Percentiles rank a stretch among this genome's conserved stretches.
phyloP scores from a whole-genome alignment of 768 basidiomycete species.

The Suillus discolor region DNA sequence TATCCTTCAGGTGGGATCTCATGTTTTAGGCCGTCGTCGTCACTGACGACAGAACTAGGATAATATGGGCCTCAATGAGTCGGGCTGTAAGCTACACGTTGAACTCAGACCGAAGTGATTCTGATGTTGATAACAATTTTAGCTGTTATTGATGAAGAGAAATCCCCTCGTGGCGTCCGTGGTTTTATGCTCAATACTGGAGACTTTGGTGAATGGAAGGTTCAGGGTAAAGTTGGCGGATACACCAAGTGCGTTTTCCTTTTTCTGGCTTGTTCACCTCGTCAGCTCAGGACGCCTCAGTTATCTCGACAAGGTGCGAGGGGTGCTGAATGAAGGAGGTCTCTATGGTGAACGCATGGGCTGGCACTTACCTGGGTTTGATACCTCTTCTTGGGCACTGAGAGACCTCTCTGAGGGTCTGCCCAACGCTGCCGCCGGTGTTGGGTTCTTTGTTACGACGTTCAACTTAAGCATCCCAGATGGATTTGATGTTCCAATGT shows the following conservation, averaged over 20 bases:
- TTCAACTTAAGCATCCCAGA: slow-evolving; percentile 63
- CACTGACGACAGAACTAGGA: slow-evolving; percentile 45
- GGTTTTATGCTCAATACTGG: slow-evolving; percentile 73
- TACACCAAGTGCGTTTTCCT: slow-evolving; percentile 54
- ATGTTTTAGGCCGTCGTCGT: not conserved
- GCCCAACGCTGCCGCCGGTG: slow-evolving; percentile 58
- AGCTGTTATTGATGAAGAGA: slow-evolving; percentile 55
- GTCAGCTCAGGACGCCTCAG: slow-evolving; percentile 37
- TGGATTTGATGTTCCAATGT: slow-evolving; percentile 67
- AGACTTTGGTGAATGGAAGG: slow-evolving; percentile 64
- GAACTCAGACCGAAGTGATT: not conserved
- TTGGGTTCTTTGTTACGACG: slow-evolving; percentile 82
- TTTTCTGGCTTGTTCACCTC: not conserved
- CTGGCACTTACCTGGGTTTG: slow-evolving; percentile 76
- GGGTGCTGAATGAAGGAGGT: slow-evolving; percentile 74
- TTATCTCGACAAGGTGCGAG: slow-evolving; percentile 72
- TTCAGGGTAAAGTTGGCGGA: slow-evolving; percentile 78
- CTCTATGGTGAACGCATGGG: slow-evolving; percentile 69
- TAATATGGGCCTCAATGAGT: slow-evolving; percentile 79
- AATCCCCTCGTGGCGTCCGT: slow-evolving; percentile 77
- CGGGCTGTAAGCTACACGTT: slow-evolving; percentile 41
- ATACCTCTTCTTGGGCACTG: slow-evolving; percentile 58
- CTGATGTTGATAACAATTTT: slow-evolving; percentile 10
- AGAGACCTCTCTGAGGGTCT: slow-evolving; percentile 63
- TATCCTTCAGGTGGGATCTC: slow-evolving; percentile 61